These are phyloP conservation scores for Cornus florida DNA, from an alignment of 148 eudicot species.

Conservation along the genomic window DNA sequence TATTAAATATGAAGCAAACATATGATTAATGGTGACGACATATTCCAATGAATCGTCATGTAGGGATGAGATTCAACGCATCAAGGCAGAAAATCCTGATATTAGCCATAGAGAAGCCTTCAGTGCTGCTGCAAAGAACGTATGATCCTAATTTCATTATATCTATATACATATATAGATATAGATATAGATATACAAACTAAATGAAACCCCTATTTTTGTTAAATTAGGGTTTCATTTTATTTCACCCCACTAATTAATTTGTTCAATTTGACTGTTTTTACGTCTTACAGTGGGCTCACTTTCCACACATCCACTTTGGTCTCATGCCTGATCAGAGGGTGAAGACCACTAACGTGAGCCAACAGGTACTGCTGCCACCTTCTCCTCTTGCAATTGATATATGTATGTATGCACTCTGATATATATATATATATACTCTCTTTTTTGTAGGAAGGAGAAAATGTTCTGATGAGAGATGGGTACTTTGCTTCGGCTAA, in stretches of 20 bases:
- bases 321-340: constrained; percentile 93
- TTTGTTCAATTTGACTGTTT: not conserved
- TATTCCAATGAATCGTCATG: not conserved
- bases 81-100: constrained; percentile 91
- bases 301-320: constrained; percentile 94
- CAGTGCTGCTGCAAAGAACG: constrained; percentile 98
- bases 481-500: constrained; percentile 74
- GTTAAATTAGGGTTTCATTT: constrained; percentile 4
- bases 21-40: no score
- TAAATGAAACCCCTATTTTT: not conserved
- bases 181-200: no score
- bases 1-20: no score
- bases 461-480: constrained; percentile 75
- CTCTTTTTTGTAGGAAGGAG: constrained; percentile 59
- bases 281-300: constrained; percentile 71
- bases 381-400: not conserved
- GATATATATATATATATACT: no score
- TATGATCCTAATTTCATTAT: constrained; percentile 25
- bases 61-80: constrained; percentile 96
- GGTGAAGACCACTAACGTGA: constrained; percentile 79
- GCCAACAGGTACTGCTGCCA: constrained; percentile 64
- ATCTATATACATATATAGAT: no score
- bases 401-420: no score
- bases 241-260: not conserved
- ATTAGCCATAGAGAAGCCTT: constrained; percentile 94